These are phyloP conservation scores for Batrachochytrium dendrobatidis DNA, from an alignment of 371 early-diverging fungal genomes.

Conservation along the genomic window DNA sequence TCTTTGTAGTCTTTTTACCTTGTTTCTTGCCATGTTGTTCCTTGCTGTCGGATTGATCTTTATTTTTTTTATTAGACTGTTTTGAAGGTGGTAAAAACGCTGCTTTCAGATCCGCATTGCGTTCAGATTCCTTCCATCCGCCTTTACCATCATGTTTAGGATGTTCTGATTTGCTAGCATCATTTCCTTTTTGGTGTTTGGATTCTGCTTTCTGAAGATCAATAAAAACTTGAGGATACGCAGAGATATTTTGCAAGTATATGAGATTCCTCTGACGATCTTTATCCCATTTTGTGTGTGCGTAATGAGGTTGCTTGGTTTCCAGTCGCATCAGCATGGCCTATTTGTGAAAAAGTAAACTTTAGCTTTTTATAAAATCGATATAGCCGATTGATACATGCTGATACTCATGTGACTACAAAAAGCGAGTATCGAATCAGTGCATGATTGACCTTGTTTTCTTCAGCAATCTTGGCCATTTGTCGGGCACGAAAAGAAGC, in stretches of 20 bases:
- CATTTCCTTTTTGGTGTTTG: too few species aligned
- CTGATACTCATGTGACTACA: too few species aligned
- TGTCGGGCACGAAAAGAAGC: not conserved
- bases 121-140: too few species aligned
- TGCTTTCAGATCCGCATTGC: too few species aligned
- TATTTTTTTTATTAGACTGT: too few species aligned
- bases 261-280: constrained; percentile 23
- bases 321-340: not conserved
- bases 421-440: not conserved
- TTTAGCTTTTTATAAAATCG: not conserved
- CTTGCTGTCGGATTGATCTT: too few species aligned
- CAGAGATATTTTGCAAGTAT: constrained; percentile 31
- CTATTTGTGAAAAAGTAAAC: not conserved
- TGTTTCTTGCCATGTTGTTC: too few species aligned
- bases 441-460: not conserved
- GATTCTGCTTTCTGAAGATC: not conserved
- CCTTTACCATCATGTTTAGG: too few species aligned
- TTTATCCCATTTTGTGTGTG: not conserved
- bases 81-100: too few species aligned
- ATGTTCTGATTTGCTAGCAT: too few species aligned
- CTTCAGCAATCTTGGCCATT: not conserved
- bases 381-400: not conserved
- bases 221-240: constrained; percentile 16
- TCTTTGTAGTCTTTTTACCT: too few species aligned
- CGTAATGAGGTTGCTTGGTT: not conserved